Base-by-base conservation (phyloP, 768 basidiomycete species). In the Coprinopsis sp. region DNA sequence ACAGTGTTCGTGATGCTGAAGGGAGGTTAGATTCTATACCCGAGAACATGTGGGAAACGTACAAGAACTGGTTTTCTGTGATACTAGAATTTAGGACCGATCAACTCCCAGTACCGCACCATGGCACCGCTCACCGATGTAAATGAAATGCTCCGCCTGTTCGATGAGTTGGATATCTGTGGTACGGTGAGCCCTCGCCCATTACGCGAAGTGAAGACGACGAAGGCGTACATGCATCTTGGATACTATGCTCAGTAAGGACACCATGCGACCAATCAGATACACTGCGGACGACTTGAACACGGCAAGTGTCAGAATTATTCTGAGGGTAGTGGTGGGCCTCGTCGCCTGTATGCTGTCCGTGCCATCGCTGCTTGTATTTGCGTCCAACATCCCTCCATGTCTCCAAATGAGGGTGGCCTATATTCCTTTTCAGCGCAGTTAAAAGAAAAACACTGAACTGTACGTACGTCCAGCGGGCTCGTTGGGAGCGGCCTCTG, bases 231-330 rank as follows among this genome's bases (percentile, higher is more conserved):
- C 89, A 92, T 37, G 95, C 94, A 55, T 91, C 87, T 66, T 96
- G 94, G 50, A 98, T 91, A 63, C 89, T 92, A 49, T 81, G 78
- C 64, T 97, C 95, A 3, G 79, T 85, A 53, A 94, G 71, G 28
- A 93, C 87, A 2, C 94, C 95, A 56, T 92, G 90, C 57, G 84
- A 88, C 95, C 95, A 99, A 65, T 97, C 95, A 1, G 76, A 82
- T 18, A 93, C 87, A 51, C 87, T 90, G 44, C 95, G 78, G 33
- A 91, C 76, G 13, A 78, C 91, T 69, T 97, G 91, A 14, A 91
- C 84, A 27, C 70, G 70, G 58, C 84, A 85, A 6, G 71, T 73
- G 2, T 77, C 77, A 24, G 75, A 69, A 21, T 54, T 43, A 0
- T 73, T 74, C 13, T 61, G 65, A 2, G 64, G 52, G 50, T 81